Conservation (phyloP, 441 rosid genomes). For the Erodium texanum region DNA sequence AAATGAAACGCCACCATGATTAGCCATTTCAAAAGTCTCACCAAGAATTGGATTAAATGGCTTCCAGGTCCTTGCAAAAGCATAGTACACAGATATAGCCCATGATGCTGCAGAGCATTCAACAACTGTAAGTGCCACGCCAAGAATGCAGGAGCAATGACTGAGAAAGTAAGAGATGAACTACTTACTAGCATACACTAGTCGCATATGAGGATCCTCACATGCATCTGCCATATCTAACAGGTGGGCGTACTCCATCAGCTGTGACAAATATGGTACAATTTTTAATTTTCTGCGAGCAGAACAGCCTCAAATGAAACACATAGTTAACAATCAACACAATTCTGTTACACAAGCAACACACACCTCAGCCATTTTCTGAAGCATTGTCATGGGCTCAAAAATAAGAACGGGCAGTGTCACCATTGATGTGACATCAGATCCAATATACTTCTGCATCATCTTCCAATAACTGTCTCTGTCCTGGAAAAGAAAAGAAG, state of each 20-base stretch:
- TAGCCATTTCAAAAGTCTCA: slow-evolving; percentile 84
- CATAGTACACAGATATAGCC: slow-evolving; percentile 81
- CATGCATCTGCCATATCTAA: slow-evolving; percentile 84
- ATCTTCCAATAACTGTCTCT: slow-evolving; percentile 92
- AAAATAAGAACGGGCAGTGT: slow-evolving; percentile 95
- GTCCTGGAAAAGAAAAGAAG: slow-evolving; percentile 38
- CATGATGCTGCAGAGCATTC: slow-evolving; percentile 58
- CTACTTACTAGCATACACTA: slow-evolving; percentile 79
- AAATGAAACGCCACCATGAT: slow-evolving; percentile 66
- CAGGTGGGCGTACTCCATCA: slow-evolving; percentile 91
- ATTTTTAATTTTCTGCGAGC: slow-evolving; percentile 8
- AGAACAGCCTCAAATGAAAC: slow-evolving; percentile 7
- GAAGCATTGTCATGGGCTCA: slow-evolving; percentile 91
- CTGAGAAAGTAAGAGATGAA: slow-evolving; percentile 6
- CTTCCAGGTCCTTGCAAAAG: slow-evolving; percentile 80
- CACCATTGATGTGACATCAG: slow-evolving; percentile 96
- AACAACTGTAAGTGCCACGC: slow-evolving; percentile 18
- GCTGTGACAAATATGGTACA: slow-evolving; percentile 37
- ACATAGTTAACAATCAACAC: slow-evolving; percentile 1
- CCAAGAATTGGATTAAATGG: slow-evolving; percentile 99
- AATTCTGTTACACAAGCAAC: slow-evolving; percentile 2
- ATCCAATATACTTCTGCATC: slow-evolving; percentile 92
- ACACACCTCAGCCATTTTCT: slow-evolving; percentile 97
- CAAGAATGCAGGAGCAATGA: not conserved
- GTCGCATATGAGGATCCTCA: slow-evolving; percentile 86